phyloP scores from a whole-genome alignment of 1,284 basidiomycete species.

The Athelia sp. region DNA sequence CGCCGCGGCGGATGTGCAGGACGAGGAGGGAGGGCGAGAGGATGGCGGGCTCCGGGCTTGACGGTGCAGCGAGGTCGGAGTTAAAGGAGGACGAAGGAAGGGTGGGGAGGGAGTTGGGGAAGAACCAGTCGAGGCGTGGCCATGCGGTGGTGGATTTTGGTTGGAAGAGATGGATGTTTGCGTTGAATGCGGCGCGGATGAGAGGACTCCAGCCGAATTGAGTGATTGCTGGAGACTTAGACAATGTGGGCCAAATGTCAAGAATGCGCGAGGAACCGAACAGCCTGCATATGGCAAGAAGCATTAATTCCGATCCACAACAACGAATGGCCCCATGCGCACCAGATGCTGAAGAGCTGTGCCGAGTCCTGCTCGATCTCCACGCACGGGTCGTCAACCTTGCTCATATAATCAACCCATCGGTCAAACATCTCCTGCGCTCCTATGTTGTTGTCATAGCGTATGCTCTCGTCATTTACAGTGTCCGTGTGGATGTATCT shows the following conservation, averaged over 20 bases:
- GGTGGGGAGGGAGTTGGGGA: conserved; percentile 8
- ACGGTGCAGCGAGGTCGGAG: background rate
- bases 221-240: conserved; percentile 38
- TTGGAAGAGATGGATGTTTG: conserved; percentile 29
- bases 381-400: conserved; percentile 37
- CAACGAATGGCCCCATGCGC: conserved; percentile 10
- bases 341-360: conserved; percentile 43
- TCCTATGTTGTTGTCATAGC: conserved; percentile 12
- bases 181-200: conserved; percentile 29
- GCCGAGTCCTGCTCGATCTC: conserved; percentile 26
- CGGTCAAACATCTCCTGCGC: conserved; percentile 27
- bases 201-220: conserved; percentile 44
- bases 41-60: conserved; percentile 16
- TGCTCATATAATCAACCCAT: conserved; percentile 33
- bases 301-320: background rate
- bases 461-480: conserved; percentile 14
- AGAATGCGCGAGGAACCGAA: conserved; percentile 38
- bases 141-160: conserved; percentile 11
- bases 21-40: conserved; percentile 26
- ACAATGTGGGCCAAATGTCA: conserved; percentile 36
- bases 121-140: conserved; percentile 5
- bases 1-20: conserved; percentile 33
- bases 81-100: conserved; percentile 4
- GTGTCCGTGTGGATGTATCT: conserved; percentile 20
- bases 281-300: conserved; percentile 24